Evolutionary conservation across 345 rosid species (phyloP).

Genomic region (Ceriops tagal): DNA sequence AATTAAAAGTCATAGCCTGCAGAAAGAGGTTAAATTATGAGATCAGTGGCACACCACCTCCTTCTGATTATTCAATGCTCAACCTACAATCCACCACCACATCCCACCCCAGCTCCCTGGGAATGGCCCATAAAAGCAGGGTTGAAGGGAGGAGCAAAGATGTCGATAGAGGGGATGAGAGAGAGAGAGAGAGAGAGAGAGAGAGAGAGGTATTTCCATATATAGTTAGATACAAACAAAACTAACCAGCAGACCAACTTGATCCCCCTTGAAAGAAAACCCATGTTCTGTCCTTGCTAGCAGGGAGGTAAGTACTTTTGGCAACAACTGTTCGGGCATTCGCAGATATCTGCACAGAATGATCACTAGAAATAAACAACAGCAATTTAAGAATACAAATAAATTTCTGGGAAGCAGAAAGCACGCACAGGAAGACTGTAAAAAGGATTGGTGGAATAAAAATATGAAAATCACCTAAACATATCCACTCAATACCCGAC

Average conservation of each 20-base stretch:
- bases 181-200: conserved; percentile 8
- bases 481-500: neutral
- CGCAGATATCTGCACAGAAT: conserved; percentile 65
- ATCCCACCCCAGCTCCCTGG: neutral
- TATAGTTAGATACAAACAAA: conserved; percentile 5
- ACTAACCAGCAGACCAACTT: conserved; percentile 76
- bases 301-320: conserved; percentile 54
- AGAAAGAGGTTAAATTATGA: conserved; percentile 13
- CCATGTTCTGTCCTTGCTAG: conserved; percentile 53
- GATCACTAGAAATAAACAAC: conserved; percentile 15
- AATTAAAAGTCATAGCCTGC: conserved; percentile 71
- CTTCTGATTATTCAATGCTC: neutral
- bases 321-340: conserved; percentile 81
- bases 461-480: neutral
- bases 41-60: neutral
- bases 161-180: no score
- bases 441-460: neutral
- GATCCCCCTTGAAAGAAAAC: conserved; percentile 59
- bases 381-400: conserved; percentile 11
- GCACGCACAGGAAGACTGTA: conserved; percentile 10
- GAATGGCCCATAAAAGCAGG: neutral
- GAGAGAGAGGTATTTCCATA: neutral
- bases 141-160: neutral
- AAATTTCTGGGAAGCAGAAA: conserved; percentile 13
- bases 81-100: neutral